These are phyloP conservation scores for Stagonosporopsis vannaccii DNA, from an alignment of 2,329 filamentous ascomycete genomes.

Conservation along the genomic window DNA sequence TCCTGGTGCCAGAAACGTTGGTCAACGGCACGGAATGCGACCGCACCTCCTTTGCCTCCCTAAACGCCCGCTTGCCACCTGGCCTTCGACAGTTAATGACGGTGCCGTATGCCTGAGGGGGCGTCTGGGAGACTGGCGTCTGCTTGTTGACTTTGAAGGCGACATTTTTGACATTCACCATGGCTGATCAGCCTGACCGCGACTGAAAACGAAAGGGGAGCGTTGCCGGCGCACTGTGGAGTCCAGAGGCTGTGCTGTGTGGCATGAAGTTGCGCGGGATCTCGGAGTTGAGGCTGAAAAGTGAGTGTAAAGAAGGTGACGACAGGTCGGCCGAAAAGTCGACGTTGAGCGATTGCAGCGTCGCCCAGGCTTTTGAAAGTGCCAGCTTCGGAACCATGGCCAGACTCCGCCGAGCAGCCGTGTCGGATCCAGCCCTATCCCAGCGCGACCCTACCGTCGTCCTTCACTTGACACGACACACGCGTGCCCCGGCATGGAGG, in stretches of 20 bases:
- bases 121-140: constrained; percentile 35
- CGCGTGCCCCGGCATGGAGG: constrained; percentile 8
- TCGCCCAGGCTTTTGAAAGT: constrained; percentile 34
- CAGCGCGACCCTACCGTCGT: constrained; percentile 9
- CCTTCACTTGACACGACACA: constrained; percentile 10
- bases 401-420: constrained; percentile 33
- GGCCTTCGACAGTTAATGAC: constrained; percentile 47
- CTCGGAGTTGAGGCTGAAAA: constrained; percentile 16
- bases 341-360: constrained; percentile 36
- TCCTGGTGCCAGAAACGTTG: constrained; percentile 37
- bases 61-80: constrained; percentile 34
- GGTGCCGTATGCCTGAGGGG: constrained; percentile 41
- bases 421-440: constrained; percentile 2
- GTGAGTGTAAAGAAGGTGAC: constrained; percentile 28
- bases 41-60: constrained; percentile 35
- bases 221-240: constrained; percentile 25
- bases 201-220: constrained; percentile 26
- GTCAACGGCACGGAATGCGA: constrained; percentile 41
- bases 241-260: constrained; percentile 9
- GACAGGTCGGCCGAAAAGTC: constrained; percentile 32
- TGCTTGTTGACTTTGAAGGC: constrained; percentile 50
- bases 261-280: constrained; percentile 10
- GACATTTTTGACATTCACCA: constrained; percentile 50
- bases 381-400: constrained; percentile 30
- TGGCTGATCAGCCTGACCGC: constrained; percentile 47